These are phyloP conservation scores for Mycothermus thermophilus DNA, from an alignment of 495 filamentous ascomycete genomes.

Conservation along the genomic window DNA sequence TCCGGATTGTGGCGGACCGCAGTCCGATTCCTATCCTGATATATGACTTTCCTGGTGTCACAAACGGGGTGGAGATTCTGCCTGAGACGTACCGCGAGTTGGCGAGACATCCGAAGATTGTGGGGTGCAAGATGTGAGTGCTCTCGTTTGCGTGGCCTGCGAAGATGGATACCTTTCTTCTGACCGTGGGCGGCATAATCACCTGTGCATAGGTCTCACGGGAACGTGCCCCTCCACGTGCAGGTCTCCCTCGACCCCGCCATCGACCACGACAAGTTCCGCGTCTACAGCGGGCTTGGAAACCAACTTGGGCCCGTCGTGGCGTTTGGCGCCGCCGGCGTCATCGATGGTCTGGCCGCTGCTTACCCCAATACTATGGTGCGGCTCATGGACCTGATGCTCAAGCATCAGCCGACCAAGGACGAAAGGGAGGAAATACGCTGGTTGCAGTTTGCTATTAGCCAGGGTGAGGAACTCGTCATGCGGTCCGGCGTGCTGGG, in stretches of 20 bases:
- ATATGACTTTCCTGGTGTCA: constrained; percentile 56
- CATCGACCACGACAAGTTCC: constrained; percentile 40
- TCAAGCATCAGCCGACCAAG: constrained; percentile 14
- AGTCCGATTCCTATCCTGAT: constrained; percentile 43
- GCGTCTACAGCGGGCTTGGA: constrained; percentile 48
- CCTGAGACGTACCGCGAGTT: constrained; percentile 42
- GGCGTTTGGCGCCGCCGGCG: constrained; percentile 43
- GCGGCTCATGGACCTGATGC: constrained; percentile 34
- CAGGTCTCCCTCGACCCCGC: constrained; percentile 40
- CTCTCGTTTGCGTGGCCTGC: too few species aligned
- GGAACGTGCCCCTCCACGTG: constrained; percentile 45
- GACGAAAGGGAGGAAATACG: constrained; percentile 26
- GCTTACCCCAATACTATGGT: constrained; percentile 49
- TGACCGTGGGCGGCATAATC: neutral
- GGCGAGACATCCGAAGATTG: constrained; percentile 44
- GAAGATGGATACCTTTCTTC: neutral
- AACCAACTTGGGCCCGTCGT: constrained; percentile 51
- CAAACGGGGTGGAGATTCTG: constrained; percentile 42
- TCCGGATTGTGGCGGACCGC: constrained; percentile 34
- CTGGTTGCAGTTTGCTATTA: constrained; percentile 42
- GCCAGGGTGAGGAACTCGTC: constrained; percentile 44
- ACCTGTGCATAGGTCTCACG: constrained; percentile 34
- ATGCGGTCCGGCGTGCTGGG: constrained; percentile 42
- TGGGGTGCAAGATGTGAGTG: constrained; percentile 47
- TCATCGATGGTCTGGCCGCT: constrained; percentile 49